These are phyloP conservation scores for Wickerhamomyces queroliae DNA, from an alignment of 805 yeast genomes.

Conservation along the genomic window DNA sequence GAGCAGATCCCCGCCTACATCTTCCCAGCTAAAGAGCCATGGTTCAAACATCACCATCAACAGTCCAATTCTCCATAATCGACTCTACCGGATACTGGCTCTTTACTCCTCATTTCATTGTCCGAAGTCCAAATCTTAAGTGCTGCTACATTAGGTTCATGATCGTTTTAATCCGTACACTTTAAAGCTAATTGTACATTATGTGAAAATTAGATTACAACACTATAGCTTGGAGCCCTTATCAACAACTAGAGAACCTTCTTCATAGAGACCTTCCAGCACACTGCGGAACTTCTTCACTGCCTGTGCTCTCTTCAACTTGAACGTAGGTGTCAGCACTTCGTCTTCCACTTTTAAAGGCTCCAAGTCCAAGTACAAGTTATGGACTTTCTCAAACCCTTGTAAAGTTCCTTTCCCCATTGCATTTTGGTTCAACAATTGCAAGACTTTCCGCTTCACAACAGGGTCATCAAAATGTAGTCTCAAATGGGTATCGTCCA, in stretches of 20 bases:
- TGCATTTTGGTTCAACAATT: constrained; percentile 34
- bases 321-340: constrained; percentile 63
- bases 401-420: constrained; percentile 30
- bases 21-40: no score
- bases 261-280: constrained; percentile 40
- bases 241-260: constrained; percentile 36
- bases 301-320: constrained; percentile 44
- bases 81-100: no score
- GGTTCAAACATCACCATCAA: no score
- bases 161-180: no score
- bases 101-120: no score
- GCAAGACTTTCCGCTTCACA: constrained; percentile 26
- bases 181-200: no score
- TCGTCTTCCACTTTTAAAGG: constrained; percentile 59
- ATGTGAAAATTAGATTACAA: no score
- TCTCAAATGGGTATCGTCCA: constrained; percentile 7
- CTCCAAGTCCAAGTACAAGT: constrained; percentile 45
- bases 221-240: no score
- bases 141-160: no score
- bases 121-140: no score
- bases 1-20: no score
- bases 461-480: constrained; percentile 10
- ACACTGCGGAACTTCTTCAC: constrained; percentile 34
- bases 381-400: constrained; percentile 62
- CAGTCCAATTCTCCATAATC: no score